Percentiles rank a stretch among this genome's conserved stretches.
phyloP scores from a whole-genome alignment of 2,329 filamentous ascomycete species.

The Chaetomiaceae sp. region DNA sequence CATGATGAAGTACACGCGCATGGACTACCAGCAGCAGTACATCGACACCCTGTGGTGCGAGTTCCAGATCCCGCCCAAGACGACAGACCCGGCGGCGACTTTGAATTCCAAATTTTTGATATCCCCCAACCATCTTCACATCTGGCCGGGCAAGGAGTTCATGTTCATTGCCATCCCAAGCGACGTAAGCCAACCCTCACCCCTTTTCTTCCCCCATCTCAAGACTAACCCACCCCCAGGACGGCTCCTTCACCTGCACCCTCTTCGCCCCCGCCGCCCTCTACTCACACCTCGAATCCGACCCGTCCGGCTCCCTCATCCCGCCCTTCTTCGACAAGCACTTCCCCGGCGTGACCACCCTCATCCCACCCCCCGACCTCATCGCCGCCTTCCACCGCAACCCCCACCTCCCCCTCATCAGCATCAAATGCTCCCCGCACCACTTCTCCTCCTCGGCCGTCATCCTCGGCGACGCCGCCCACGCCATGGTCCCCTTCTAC shows the following conservation, averaged over 20 bases:
- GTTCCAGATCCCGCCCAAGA: slow-evolving; percentile 67
- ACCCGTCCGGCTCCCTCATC: slow-evolving; percentile 48
- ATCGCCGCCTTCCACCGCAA: slow-evolving; percentile 72
- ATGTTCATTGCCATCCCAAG: slow-evolving; percentile 98
- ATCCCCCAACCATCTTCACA: slow-evolving; percentile 90
- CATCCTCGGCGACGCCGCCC: slow-evolving; percentile 88
- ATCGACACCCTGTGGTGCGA: slow-evolving; percentile 98
- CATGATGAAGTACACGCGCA: slow-evolving; percentile 88
- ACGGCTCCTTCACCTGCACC: slow-evolving; percentile 92
- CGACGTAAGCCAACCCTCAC: slow-evolving; percentile 40
- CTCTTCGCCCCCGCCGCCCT: slow-evolving; percentile 75
- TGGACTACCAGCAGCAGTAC: slow-evolving; percentile 91
- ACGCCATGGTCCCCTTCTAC: slow-evolving; percentile 98
- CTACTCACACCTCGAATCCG: slow-evolving; percentile 63
- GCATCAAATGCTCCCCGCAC: slow-evolving; percentile 86
- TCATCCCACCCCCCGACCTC: slow-evolving; percentile 66
- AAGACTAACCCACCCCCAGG: slow-evolving; percentile 41
- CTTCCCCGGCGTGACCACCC: slow-evolving; percentile 78
- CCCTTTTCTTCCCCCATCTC: neutral
- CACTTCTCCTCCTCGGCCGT: slow-evolving; percentile 74
- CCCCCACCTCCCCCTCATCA: slow-evolving; percentile 88
- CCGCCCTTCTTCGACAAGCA: slow-evolving; percentile 72
- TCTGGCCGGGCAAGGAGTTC: slow-evolving; percentile 89
- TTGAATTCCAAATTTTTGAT: slow-evolving; percentile 61
- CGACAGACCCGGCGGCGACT: slow-evolving; percentile 28